Percentiles rank a stretch among this genome's conserved stretches.
Conservation (phyloP, 2,329 filamentous ascomycete genomes). For the Diaporthe sp. region DNA sequence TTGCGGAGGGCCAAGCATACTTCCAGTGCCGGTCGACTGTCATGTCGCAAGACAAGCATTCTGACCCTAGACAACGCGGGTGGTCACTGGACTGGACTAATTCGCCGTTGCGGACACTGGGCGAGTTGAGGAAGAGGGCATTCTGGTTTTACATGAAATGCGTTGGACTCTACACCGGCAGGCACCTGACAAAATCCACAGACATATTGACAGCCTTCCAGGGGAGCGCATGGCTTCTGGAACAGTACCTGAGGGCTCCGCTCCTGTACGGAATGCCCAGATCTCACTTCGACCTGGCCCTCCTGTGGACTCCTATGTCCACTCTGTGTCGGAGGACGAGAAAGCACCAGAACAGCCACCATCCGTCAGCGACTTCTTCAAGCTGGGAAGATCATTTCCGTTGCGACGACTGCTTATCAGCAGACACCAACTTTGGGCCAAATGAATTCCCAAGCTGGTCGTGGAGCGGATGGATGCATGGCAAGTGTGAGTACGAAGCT, state of each 20-base stretch:
- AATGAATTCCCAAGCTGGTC: slow-evolving; percentile 53
- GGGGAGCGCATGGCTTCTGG: slow-evolving; percentile 49
- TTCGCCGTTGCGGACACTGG: slow-evolving; percentile 47
- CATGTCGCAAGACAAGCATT: no score
- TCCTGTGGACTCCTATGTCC: slow-evolving; percentile 50
- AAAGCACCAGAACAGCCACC: neutral
- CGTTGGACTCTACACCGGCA: slow-evolving; percentile 49
- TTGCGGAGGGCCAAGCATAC: slow-evolving; percentile 31
- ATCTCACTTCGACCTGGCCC: slow-evolving; percentile 53
- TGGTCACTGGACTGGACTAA: slow-evolving; percentile 51
- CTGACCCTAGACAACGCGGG: neutral
- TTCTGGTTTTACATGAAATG: slow-evolving; percentile 51
- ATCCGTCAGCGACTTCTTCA: neutral
- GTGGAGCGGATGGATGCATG: slow-evolving; percentile 51
- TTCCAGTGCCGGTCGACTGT: no score
- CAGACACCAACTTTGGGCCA: neutral
- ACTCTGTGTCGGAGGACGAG: neutral
- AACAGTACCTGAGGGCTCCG: slow-evolving; percentile 43
- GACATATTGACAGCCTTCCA: slow-evolving; percentile 53
- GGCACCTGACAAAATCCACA: slow-evolving; percentile 46
- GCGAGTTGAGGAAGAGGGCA: slow-evolving; percentile 43
- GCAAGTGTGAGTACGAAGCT: slow-evolving; percentile 23
- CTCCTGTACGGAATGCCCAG: slow-evolving; percentile 50
- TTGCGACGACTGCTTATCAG: neutral
- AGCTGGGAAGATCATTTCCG: no score